Conservation (phyloP, 208 protist genomes). For the Trypanosoma lewisi region DNA sequence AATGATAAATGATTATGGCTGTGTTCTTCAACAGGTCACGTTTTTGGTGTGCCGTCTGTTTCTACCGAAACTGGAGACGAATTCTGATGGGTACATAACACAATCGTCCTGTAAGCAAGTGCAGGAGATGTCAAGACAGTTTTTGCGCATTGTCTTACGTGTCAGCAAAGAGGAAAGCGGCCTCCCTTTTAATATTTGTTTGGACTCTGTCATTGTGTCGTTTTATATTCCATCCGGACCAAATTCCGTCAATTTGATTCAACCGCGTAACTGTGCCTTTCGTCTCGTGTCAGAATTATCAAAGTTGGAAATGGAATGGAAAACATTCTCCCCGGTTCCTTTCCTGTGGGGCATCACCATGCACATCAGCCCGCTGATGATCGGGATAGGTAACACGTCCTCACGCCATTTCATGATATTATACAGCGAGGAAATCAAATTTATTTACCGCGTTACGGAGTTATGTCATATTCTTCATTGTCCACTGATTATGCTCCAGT, state of each 20-base stretch:
- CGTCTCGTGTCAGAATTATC: constrained; percentile 21
- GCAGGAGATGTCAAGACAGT: constrained; percentile 27
- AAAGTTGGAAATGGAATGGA: constrained; percentile 9
- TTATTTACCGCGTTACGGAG: constrained; percentile 30
- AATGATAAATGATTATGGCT: constrained; percentile 9
- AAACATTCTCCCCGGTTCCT: background rate
- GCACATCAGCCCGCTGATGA: constrained; percentile 26
- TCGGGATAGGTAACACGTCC: constrained; percentile 12
- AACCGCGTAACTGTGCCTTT: constrained; percentile 23
- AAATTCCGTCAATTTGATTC: constrained; percentile 26
- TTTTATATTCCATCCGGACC: constrained; percentile 36
- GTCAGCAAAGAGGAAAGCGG: constrained; percentile 25
- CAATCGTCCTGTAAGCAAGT: constrained; percentile 3
- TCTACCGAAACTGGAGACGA: constrained; percentile 19
- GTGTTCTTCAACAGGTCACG: constrained; percentile 21
- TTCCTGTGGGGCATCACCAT: constrained; percentile 40
- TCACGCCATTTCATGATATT: constrained; percentile 12
- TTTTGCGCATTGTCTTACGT: constrained; percentile 26
- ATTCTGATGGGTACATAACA: constrained; percentile 1
- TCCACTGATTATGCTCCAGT: constrained; percentile 29
- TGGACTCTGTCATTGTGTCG: constrained; percentile 40
- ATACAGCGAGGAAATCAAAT: constrained; percentile 25
- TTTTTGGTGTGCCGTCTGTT: constrained; percentile 41
- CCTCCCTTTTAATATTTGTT: constrained; percentile 26
- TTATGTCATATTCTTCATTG: constrained; percentile 28